Conservation (phyloP, 2,329 filamentous ascomycete genomes). For the Colletotrichum neosansevieriae region DNA sequence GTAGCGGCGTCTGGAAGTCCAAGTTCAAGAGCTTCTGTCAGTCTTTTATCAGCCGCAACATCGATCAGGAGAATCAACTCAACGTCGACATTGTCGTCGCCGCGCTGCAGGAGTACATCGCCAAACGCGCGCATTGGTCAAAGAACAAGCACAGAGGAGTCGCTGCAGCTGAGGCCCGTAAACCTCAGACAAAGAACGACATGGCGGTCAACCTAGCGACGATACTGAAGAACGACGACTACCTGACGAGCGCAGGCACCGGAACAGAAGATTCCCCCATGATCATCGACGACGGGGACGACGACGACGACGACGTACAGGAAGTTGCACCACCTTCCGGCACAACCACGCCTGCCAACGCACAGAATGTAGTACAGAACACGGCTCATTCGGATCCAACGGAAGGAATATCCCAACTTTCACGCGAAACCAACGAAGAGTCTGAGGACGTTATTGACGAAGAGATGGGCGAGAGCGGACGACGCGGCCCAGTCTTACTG, state of each 20-base stretch:
- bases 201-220: conserved; percentile 26
- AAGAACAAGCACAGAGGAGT: conserved; percentile 27
- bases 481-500: conserved; percentile 33
- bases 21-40: conserved; percentile 52
- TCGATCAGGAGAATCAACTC: conserved; percentile 28
- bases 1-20: conserved; percentile 45
- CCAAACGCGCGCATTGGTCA: conserved; percentile 23
- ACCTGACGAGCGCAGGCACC: conserved; percentile 2
- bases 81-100: conserved; percentile 26
- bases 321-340: conserved; percentile 13
- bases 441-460: conserved; percentile 33
- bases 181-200: conserved; percentile 27
- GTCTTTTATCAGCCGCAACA: conserved; percentile 43
- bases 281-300: conserved; percentile 33
- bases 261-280: conserved; percentile 25
- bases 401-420: background rate
- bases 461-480: conserved; percentile 8
- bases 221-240: conserved; percentile 27
- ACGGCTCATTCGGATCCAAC: background rate
- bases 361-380: background rate
- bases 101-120: conserved; percentile 30
- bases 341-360: background rate
- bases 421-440: conserved; percentile 2
- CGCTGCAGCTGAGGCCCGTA: conserved; percentile 23
- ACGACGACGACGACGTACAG: conserved; percentile 29